Evolutionary conservation across 108 stramenopile species (phyloP), one percentile per base, ranked within the genome.

Genomic region (Skeletonema tropicum): DNA sequence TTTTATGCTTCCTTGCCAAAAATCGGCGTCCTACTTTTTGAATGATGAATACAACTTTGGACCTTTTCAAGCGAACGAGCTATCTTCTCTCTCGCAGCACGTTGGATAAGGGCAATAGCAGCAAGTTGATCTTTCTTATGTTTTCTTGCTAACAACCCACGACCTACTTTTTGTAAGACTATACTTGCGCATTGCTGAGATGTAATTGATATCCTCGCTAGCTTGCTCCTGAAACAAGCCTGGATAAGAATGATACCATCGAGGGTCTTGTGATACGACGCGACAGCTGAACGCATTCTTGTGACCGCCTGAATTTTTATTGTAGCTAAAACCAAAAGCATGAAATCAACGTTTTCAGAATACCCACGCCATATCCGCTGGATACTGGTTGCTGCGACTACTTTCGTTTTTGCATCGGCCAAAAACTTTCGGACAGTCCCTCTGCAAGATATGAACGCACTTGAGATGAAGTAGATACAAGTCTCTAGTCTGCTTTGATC

Each of bases 321-420:
- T 10, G 74, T 52, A 7, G 76, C 66, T 29, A 91, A 48, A 7
- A 88, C 55, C 23, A 70, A 38, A 12, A 87, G 41, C 17, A 89
- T 72, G 67, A 69, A 89, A 30, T 87, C 83, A 42, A 89, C 83
- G 41, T 91, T 83, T 36, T 66, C 77, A 33, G 42, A 59, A 55
- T 83, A 87, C 46, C 90, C 88, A 64, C 90, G 73, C 88, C 88
- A 91, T 7, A 87, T 84, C 32, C 73, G 46, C 39, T 79, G 77
- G 52, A 79, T 74, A 58, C 68, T 66, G 7, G 19, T 48, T 6
- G 55, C 77, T 17, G 77, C 77, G 29, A 73, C 65, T 39, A n/a
- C 31, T 55, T 55, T 55, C 19, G 7, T 23, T 5, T 55, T 55
- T 9, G 3, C 2, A n/a, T 10, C 23, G 21, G 23, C 23, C 52